Percentiles rank a stretch among this genome's conserved stretches.
These are phyloP conservation scores for Agrostemma githago DNA, from an alignment of 148 eudicot species.

Conservation along the genomic window DNA sequence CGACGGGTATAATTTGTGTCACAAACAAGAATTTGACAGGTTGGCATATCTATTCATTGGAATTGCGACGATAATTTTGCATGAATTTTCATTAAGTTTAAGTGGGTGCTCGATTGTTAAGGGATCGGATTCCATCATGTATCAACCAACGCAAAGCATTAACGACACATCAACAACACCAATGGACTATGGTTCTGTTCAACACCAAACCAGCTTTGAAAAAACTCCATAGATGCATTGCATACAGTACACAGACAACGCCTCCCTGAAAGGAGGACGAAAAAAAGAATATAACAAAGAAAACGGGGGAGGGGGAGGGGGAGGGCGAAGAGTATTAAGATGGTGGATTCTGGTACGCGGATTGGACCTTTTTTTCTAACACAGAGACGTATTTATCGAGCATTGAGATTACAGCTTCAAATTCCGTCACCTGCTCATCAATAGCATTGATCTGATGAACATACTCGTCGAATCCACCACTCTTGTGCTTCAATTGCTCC, in stretches of 20 bases:
- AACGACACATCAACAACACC: no score
- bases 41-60: no score
- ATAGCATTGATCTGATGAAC: constrained; percentile 79
- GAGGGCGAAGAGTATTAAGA: constrained; percentile 19
- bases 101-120: no score
- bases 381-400: constrained; percentile 74
- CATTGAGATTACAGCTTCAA: constrained; percentile 91
- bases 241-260: not conserved
- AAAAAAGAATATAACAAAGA: not conserved
- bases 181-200: not conserved
- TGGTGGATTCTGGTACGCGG: constrained; percentile 54
- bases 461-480: constrained; percentile 69
- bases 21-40: no score
- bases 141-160: no score
- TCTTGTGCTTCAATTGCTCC: constrained; percentile 77
- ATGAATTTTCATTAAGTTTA: no score
- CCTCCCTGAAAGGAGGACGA: not conserved
- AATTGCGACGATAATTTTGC: no score
- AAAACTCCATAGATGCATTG: not conserved
- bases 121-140: no score
- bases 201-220: not conserved
- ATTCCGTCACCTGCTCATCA: constrained; percentile 83
- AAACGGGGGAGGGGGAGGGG: no score
- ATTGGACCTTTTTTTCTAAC: constrained; percentile 68
- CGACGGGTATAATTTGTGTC: no score